Percentiles rank a stretch among this genome's conserved stretches.
Conservation (phyloP, 495 filamentous ascomycete species). For the Haplographium delicatum region DNA sequence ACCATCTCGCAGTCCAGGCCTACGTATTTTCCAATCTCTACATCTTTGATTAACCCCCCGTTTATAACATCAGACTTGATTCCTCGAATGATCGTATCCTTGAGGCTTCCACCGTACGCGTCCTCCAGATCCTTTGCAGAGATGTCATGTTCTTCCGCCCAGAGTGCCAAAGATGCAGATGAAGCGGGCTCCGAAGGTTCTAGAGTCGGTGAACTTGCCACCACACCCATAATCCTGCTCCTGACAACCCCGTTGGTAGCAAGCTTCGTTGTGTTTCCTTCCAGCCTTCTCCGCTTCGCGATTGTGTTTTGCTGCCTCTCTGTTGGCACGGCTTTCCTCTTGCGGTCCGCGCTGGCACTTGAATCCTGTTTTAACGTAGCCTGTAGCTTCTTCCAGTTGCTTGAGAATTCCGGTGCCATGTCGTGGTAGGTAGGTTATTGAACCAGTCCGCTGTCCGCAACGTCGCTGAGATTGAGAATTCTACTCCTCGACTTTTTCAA, state of each 20-base stretch:
- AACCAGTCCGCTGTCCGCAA: background rate
- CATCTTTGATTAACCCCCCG: slow-evolving; percentile 40
- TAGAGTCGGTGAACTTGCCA: background rate
- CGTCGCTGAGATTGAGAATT: background rate
- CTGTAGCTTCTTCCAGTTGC: slow-evolving; percentile 76
- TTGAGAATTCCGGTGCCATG: slow-evolving; percentile 38
- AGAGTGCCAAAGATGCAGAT: slow-evolving; percentile 32
- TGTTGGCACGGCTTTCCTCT: slow-evolving; percentile 25
- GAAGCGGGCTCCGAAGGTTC: slow-evolving; percentile 5
- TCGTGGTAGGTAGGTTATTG: slow-evolving; percentile 11
- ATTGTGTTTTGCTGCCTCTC: slow-evolving; percentile 21
- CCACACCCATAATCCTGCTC: slow-evolving; percentile 18
- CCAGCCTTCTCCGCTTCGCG: slow-evolving; percentile 22
- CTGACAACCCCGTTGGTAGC: slow-evolving; percentile 6
- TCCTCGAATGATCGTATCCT: slow-evolving; percentile 26
- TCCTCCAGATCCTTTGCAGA: slow-evolving; percentile 53
- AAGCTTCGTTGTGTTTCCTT: slow-evolving; percentile 19
- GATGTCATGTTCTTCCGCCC: slow-evolving; percentile 56
- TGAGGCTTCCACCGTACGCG: slow-evolving; percentile 48
- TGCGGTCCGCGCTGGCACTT: slow-evolving; percentile 28
- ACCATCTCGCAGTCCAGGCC: slow-evolving; percentile 99
- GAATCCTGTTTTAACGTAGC: slow-evolving; percentile 52
- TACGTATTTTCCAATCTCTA: slow-evolving; percentile 76
- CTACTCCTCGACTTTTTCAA: background rate
- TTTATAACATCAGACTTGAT: slow-evolving; percentile 34